A percentile compares a stretch with the other conserved stretches of the same genome.
Conservation (phyloP, 495 filamentous ascomycete species). For the Aeminium ludgeri region DNA sequence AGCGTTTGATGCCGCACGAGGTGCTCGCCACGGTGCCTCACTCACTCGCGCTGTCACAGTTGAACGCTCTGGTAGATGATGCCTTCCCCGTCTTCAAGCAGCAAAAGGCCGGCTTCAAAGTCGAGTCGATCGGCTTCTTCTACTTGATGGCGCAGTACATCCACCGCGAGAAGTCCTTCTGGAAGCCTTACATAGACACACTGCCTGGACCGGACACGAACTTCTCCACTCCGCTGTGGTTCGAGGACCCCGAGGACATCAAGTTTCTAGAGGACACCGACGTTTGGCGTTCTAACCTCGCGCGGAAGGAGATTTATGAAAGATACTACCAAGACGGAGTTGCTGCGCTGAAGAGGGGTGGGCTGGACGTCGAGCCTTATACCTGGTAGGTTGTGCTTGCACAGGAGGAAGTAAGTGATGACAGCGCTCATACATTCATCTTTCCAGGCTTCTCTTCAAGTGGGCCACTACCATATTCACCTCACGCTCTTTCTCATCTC, state of each 20-base stretch:
- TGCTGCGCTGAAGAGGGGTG: conserved; percentile 21
- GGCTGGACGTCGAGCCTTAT: conserved; percentile 24
- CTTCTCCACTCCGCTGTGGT: conserved; percentile 42
- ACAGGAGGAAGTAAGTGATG: conserved; percentile 1
- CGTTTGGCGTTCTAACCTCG: conserved; percentile 32
- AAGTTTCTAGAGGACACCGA: conserved; percentile 44
- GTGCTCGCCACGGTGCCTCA: conserved; percentile 32
- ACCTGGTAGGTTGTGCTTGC: conserved; percentile 22
- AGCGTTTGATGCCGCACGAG: conserved; percentile 14
- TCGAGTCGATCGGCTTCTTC: conserved; percentile 25
- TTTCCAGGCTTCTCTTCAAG: conserved; percentile 40
- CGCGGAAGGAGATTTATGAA: conserved; percentile 30
- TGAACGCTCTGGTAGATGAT: conserved; percentile 29
- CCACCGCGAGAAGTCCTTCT: conserved; percentile 33
- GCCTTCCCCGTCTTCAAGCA: conserved; percentile 13
- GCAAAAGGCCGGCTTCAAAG: conserved; percentile 3
- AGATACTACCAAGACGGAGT: conserved; percentile 33
- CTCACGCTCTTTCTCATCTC: conserved; percentile 37
- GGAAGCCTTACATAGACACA: conserved; percentile 44
- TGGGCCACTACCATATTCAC: conserved; percentile 49
- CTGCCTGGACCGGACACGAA: conserved; percentile 35
- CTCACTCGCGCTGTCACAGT: conserved; percentile 34
- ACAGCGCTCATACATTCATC: conserved; percentile 4
- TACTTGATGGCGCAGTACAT: conserved; percentile 43
- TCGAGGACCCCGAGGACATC: conserved; percentile 34